These are phyloP conservation scores for Magnaporthiopsis incrustans DNA, from an alignment of 2,329 filamentous ascomycete genomes.

Conservation along the genomic window DNA sequence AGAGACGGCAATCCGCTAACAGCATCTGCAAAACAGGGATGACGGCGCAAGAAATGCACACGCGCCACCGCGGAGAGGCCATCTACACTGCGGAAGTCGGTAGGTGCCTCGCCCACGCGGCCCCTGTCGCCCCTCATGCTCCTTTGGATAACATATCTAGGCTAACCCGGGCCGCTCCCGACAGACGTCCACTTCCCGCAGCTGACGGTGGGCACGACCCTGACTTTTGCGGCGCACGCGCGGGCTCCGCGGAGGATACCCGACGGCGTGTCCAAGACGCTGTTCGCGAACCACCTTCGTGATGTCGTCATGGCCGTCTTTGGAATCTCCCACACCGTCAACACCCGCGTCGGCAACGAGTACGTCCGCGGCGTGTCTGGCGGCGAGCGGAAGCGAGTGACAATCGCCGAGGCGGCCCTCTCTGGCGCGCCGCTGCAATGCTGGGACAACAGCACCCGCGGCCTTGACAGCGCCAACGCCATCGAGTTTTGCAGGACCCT, in stretches of 20 bases:
- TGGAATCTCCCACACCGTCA: conserved; percentile 63
- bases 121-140: neutral
- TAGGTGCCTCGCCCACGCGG: neutral
- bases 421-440: conserved; percentile 53
- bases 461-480: conserved; percentile 67
- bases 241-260: conserved; percentile 56
- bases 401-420: conserved; percentile 53
- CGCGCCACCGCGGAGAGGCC: conserved; percentile 70
- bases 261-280: conserved; percentile 42
- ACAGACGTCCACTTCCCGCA: conserved; percentile 70
- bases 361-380: conserved; percentile 67
- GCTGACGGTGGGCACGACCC: conserved; percentile 69
- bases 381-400: conserved; percentile 63
- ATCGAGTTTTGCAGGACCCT: conserved; percentile 68
- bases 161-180: neutral
- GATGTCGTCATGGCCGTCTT: conserved; percentile 72
- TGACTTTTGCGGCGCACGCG: conserved; percentile 68
- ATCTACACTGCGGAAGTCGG: conserved; percentile 75
- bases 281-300: conserved; percentile 54
- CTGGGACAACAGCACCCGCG: conserved; percentile 67
- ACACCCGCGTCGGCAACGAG: conserved; percentile 68
- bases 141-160: no score
- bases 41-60: conserved; percentile 66
- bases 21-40: conserved; percentile 36
- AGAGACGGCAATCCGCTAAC: neutral